Conservation (phyloP, 768 basidiomycete genomes). For the Podaxis mareebaensis region DNA sequence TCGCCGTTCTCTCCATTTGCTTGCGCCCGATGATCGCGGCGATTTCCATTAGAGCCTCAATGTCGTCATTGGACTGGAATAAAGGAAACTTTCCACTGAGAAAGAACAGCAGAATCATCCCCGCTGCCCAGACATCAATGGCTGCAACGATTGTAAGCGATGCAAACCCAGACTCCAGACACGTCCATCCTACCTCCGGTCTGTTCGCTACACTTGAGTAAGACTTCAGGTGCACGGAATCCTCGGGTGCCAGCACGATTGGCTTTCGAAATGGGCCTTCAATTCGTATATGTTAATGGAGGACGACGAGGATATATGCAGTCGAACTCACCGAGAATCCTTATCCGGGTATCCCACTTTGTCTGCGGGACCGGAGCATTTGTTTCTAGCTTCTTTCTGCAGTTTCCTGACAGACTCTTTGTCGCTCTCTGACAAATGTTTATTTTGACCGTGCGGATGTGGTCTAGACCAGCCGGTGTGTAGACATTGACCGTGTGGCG, state of each 20-base stretch:
- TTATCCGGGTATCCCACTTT: conserved; percentile 78
- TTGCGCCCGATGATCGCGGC: conserved; percentile 81
- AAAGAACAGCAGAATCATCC: conserved; percentile 91
- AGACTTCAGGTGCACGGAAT: conserved; percentile 94
- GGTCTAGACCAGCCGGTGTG: conserved; percentile 68
- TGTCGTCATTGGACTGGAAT: conserved; percentile 91
- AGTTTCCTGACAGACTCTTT: conserved; percentile 51
- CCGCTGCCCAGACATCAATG: conserved; percentile 95
- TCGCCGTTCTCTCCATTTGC: conserved; percentile 82
- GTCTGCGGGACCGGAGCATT: conserved; percentile 56
- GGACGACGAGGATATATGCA: neutral
- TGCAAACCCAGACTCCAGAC: neutral
- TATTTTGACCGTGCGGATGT: conserved; percentile 69
- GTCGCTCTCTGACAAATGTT: conserved; percentile 43
- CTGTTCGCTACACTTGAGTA: conserved; percentile 93
- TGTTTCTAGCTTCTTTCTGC: conserved; percentile 61
- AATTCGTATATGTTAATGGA: conserved; percentile 23
- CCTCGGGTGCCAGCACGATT: conserved; percentile 97
- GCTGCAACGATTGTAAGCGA: conserved; percentile 47
- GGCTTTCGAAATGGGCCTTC: conserved; percentile 78
- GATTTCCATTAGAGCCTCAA: conserved; percentile 95
- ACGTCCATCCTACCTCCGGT: conserved; percentile 67
- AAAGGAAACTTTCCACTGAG: conserved; percentile 90
- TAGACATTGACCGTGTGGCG: conserved; percentile 62
- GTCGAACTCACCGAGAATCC: conserved; percentile 58